Evolutionary conservation across 768 basidiomycete species (phyloP).

Genomic region (Suillus subluteus): DNA sequence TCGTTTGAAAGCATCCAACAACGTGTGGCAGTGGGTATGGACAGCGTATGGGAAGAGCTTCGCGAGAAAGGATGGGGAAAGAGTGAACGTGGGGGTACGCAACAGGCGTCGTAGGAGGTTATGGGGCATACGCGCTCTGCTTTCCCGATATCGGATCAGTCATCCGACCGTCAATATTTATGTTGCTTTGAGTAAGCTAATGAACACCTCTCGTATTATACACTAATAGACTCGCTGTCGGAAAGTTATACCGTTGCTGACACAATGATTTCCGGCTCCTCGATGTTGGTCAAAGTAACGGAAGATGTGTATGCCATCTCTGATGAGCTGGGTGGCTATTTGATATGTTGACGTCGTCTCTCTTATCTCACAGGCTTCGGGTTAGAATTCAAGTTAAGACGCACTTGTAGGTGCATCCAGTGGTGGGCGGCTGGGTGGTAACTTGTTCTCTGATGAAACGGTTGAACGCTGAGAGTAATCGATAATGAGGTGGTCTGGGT

Average conservation of each 20-base stretch:
- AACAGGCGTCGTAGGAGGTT: background rate
- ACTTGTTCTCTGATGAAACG: background rate
- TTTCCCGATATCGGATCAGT: background rate
- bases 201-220: background rate
- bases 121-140: background rate
- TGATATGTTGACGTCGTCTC: background rate
- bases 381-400: background rate
- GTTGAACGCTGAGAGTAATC: background rate
- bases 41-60: constrained; percentile 63
- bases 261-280: background rate
- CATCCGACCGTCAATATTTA: background rate
- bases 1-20: constrained; percentile 75
- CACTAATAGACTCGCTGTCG: background rate
- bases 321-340: background rate
- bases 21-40: constrained; percentile 69
- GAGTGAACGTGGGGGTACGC: background rate
- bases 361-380: background rate
- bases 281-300: background rate
- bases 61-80: constrained; percentile 33
- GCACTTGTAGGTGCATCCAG: background rate
- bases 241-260: background rate
- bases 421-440: background rate
- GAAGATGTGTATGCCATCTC: background rate
- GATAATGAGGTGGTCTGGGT: background rate
- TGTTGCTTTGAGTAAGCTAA: background rate